These are phyloP conservation scores for Pseudocercospora ulei DNA, from an alignment of 2,329 filamentous ascomycete species.

Conservation along the genomic window DNA sequence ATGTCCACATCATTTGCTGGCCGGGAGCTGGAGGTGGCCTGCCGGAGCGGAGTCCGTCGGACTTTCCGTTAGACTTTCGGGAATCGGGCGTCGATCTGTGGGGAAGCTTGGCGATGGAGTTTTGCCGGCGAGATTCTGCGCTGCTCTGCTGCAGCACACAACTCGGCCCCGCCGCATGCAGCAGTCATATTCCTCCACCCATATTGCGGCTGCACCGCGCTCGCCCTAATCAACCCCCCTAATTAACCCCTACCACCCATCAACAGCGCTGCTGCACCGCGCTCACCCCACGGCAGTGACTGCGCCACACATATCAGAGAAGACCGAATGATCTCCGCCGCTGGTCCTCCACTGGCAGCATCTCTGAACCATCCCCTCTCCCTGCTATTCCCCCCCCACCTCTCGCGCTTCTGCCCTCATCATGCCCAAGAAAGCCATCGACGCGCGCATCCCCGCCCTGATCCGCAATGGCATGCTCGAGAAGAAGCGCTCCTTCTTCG, in stretches of 20 bases:
- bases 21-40: too few species aligned
- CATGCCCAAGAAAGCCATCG: conserved; percentile 54
- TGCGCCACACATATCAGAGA: conserved; percentile 3
- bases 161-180: too few species aligned
- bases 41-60: too few species aligned
- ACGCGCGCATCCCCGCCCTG: conserved; percentile 81
- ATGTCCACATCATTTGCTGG: too few species aligned
- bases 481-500: conserved; percentile 97
- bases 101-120: conserved; percentile 6
- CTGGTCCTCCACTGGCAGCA: conserved; percentile 1
- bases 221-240: too few species aligned
- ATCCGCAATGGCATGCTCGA: conserved; percentile 87
- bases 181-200: too few species aligned
- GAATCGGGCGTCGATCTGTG: conserved; percentile 12
- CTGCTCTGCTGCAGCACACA: not conserved
- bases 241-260: too few species aligned
- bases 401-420: conserved; percentile 8
- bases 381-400: not conserved
- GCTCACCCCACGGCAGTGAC: conserved; percentile 8
- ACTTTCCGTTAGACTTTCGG: too few species aligned
- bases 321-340: conserved; percentile 7
- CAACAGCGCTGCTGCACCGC: conserved; percentile 5
- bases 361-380: conserved; percentile 7
- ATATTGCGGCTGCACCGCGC: too few species aligned
- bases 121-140: not conserved